Evolutionary conservation across 2,329 filamentous ascomycete genomes (phyloP).

Genomic region (Aspergillus glaucus): DNA sequence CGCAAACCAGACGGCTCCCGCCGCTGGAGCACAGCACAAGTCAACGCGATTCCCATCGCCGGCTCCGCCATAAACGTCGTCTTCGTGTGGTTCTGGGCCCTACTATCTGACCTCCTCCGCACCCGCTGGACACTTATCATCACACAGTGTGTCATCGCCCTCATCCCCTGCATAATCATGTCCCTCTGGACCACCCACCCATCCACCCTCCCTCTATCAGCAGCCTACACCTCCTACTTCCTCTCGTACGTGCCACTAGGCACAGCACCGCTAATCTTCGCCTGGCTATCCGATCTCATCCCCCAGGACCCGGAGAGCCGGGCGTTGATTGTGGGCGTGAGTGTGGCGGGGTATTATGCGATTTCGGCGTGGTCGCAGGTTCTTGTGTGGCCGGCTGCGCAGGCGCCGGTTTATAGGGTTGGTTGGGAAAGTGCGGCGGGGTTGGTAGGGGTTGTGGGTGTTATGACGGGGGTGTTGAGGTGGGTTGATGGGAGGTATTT

Average conservation of each 20-base stretch:
- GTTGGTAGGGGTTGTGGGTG: slow-evolving; percentile 41
- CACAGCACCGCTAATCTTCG: slow-evolving; percentile 48
- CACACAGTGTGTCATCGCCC: slow-evolving; percentile 42
- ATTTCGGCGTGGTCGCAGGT: slow-evolving; percentile 49
- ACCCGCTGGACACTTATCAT: slow-evolving; percentile 49
- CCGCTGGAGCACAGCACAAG: slow-evolving; percentile 39
- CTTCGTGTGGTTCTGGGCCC: slow-evolving; percentile 51
- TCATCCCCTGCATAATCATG: slow-evolving; percentile 48
- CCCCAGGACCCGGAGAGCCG: slow-evolving; percentile 47
- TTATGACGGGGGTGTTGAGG: slow-evolving; percentile 40
- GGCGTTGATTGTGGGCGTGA: slow-evolving; percentile 45
- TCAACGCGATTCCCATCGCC: slow-evolving; percentile 46
- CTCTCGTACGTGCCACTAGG: slow-evolving; percentile 45
- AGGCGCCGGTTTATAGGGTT: slow-evolving; percentile 46
- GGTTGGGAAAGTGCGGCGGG: slow-evolving; percentile 46
- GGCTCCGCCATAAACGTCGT: slow-evolving; percentile 45
- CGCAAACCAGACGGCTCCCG: slow-evolving; percentile 34
- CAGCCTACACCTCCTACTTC: slow-evolving; percentile 49
- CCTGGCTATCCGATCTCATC: slow-evolving; percentile 48
- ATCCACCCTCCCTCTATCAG: slow-evolving; percentile 35
- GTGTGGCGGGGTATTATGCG: slow-evolving; percentile 47
- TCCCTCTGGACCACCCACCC: slow-evolving; percentile 48
- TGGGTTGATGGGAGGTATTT: slow-evolving; percentile 41
- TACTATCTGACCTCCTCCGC: slow-evolving; percentile 45
- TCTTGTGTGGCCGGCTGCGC: slow-evolving; percentile 46